Evolutionary conservation across 2,329 filamentous ascomycete genomes (phyloP).

Genomic region (Dactylonectria macrodidyma): DNA sequence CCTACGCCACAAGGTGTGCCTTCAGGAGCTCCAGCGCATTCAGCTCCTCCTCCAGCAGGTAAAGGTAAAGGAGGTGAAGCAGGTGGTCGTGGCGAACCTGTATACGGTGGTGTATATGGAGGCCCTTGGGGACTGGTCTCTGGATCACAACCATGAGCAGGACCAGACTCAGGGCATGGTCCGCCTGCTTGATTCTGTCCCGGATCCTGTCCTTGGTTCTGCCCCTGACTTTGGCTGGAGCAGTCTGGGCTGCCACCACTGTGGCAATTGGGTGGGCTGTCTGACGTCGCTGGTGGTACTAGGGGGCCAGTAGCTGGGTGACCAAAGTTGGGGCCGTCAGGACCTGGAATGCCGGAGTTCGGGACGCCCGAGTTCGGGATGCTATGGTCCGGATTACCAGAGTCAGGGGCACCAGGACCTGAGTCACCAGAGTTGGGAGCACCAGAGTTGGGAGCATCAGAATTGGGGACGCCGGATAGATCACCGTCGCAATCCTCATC

Average conservation of each 20-base stretch:
- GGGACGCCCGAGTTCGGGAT: too few species aligned
- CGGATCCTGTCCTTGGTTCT: not conserved
- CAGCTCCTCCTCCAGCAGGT: not conserved
- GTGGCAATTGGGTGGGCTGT: conserved; percentile 15
- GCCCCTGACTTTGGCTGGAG: not conserved
- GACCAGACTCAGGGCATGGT: not conserved
- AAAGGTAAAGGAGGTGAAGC: not conserved
- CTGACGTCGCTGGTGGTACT: not conserved
- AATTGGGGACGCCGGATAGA: not conserved
- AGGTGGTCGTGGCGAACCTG: conserved; percentile 3
- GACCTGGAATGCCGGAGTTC: too few species aligned
- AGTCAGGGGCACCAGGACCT: too few species aligned
- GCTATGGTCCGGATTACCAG: too few species aligned
- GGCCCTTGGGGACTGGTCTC: not conserved
- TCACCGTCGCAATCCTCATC: conserved; percentile 29
- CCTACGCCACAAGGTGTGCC: not conserved
- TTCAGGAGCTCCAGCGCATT: not conserved
- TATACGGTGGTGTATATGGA: not conserved
- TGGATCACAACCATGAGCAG: not conserved
- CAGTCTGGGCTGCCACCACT: conserved; percentile 20
- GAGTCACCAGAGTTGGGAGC: too few species aligned
- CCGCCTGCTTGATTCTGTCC: not conserved
- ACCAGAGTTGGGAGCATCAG: not conserved
- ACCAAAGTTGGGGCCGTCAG: not conserved
- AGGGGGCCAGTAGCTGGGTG: not conserved